Base-by-base conservation (phyloP, 164 flowering plant species). In the Vitis labrusca region DNA sequence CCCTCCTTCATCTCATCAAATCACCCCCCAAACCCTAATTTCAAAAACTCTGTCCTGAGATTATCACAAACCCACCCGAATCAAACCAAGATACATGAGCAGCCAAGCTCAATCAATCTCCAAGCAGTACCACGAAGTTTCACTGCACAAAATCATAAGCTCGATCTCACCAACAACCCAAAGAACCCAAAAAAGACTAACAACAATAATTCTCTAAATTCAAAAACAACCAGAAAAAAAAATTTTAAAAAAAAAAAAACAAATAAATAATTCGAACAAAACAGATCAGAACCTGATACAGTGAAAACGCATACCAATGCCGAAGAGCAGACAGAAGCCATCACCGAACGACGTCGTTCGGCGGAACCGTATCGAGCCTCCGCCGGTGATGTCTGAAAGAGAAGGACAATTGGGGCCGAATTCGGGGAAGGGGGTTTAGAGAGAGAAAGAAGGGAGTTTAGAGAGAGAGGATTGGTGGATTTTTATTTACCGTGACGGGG, bases 1-100 rank as follows among this genome's bases (percentile, higher is more conserved):
- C 77, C 68, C 62, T 63, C 73, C 14, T 14, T 67, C 82, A 79
- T 79, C 60, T 75, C 64, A 44, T 14, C 15, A 62, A 54, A 53
- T n/a, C 5, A 44, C 52, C 57, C 17, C 14, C 55, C 16, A 50
- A 59, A 30, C 47, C 63, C 63, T 29, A 57, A 37, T 5, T 50
- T 32, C 10, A 57, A 67, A 23, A 47, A 8, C 52, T 16, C 19
- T 4, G 23, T 5, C 16, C 15, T 5, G 12, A 8, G 10, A 12
- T 14, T 30, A 50, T n/a, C 10, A 16, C 23, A 50, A 23, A 12
- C 13, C 8, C 37, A 27, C 3, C 19, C 29, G 14, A 59, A 59
- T 23, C 44, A 19, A 59, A 23, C 29, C 5, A 23, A 27, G 12
- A 3, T 6, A 23, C 5, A 59, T 17, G 14, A 8, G 29, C 14